These are phyloP conservation scores for Delitschia confertaspora DNA, from an alignment of 495 filamentous ascomycete species.

Conservation along the genomic window DNA sequence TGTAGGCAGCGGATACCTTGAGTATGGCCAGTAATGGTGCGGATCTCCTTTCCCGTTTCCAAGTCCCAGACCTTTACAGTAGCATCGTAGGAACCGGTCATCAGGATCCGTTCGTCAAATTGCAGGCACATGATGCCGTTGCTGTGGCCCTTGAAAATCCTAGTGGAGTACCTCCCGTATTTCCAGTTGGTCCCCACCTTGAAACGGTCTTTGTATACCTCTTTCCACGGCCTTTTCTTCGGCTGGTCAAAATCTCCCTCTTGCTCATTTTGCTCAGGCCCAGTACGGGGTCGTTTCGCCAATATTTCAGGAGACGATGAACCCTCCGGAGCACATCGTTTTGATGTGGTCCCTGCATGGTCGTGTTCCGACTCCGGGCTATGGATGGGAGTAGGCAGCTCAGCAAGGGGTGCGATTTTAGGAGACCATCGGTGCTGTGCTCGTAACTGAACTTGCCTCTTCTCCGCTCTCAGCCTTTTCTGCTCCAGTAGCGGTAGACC, in stretches of 20 bases:
- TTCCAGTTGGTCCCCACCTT: slow-evolving; percentile 95
- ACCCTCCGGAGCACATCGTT: slow-evolving; percentile 9
- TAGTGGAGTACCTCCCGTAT: slow-evolving; percentile 75
- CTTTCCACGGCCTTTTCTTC: slow-evolving; percentile 75
- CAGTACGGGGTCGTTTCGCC: slow-evolving; percentile 24
- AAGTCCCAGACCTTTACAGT: slow-evolving; percentile 96
- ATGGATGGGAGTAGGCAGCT: slow-evolving; percentile 10
- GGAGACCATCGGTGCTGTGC: slow-evolving; percentile 51
- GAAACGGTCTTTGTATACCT: slow-evolving; percentile 80
- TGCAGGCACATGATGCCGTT: slow-evolving; percentile 96
- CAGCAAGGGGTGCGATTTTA: slow-evolving; percentile 41
- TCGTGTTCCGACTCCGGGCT: not conserved
- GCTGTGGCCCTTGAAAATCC: slow-evolving; percentile 75
- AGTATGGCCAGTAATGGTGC: slow-evolving; percentile 73
- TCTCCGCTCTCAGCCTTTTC: slow-evolving; percentile 78
- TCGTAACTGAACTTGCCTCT: slow-evolving; percentile 70
- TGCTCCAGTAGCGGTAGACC: slow-evolving; percentile 82
- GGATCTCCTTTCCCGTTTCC: slow-evolving; percentile 73
- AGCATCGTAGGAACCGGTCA: slow-evolving; percentile 87
- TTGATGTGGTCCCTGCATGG: slow-evolving; percentile 5
- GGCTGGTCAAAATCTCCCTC: slow-evolving; percentile 43
- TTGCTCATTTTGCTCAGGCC: slow-evolving; percentile 20
- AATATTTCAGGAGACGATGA: slow-evolving; percentile 5
- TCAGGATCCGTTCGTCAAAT: slow-evolving; percentile 86
- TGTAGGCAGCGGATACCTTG: slow-evolving; percentile 79